Evolutionary conservation across 441 rosid species (phyloP).

Genomic region (Breynia disticha): DNA sequence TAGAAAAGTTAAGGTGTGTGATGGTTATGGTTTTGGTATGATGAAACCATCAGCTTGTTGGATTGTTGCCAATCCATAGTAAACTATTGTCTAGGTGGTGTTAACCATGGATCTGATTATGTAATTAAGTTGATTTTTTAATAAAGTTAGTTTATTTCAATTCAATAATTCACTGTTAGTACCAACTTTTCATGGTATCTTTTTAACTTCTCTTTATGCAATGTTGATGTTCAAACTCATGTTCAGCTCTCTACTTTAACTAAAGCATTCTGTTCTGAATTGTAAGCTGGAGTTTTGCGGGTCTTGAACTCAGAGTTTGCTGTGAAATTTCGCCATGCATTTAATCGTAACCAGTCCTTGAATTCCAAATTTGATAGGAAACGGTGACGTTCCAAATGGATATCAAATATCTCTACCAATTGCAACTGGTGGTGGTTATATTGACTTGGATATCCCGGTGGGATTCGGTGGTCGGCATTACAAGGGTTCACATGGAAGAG

Average conservation of each 20-base stretch:
- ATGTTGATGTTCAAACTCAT: conserved; percentile 91
- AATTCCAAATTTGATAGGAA: conserved; percentile 88
- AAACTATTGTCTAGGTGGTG: no score
- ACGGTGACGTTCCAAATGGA: conserved; percentile 94
- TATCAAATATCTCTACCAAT: conserved; percentile 94
- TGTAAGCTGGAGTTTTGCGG: no score
- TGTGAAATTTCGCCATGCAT: conserved; percentile 75
- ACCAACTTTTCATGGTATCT: no score
- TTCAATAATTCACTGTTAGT: no score
- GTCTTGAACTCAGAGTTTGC: conserved; percentile 78
- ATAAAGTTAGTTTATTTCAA: no score
- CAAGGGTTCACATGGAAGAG: conserved; percentile 96
- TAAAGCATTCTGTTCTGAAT: conserved; percentile 88
- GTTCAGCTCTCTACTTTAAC: conserved; percentile 79
- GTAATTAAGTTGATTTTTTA: no score
- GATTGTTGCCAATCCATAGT: no score
- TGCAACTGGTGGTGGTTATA: conserved; percentile 54
- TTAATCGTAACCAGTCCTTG: conserved; percentile 71
- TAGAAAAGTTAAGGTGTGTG: no score
- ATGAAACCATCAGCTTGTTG: no score
- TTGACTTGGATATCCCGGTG: conserved; percentile 78
- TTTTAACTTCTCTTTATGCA: no score
- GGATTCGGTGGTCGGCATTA: conserved; percentile 93
- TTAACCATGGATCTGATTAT: no score
- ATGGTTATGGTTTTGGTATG: no score